Evolutionary conservation across 75 land plant genomes (phyloP), one percentile per base, ranked within the genome.

Genomic region (Sequoia sempervirens): DNA sequence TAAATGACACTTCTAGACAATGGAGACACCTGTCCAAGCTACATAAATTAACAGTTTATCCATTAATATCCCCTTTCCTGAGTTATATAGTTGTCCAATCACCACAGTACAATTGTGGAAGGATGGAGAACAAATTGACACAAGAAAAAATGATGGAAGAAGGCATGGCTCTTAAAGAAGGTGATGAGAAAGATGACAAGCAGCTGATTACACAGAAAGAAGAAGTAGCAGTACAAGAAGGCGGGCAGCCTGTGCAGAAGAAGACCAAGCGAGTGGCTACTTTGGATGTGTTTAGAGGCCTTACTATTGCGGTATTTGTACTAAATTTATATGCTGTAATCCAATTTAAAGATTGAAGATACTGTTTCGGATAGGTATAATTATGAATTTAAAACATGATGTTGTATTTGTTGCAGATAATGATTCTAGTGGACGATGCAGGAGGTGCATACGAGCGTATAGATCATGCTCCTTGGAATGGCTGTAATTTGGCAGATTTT

Each of bases 251-350:
- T 46, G 4, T 66, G 15, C 53, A 72, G 15, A 84, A 84, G 32
- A 89, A 83, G 69, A 91, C 83, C 34, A 89, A 87, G 85, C 82
- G 93, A 26, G 85, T 88, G 47, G 91, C 91, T 30, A 76, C 90
- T 20, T 80, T 92, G 81, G 93, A 92, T 83, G 92, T 88, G 23
- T 92, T 92, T 84, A 88, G 93, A 86, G 93, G 93, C 45, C 90
- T 92, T 28, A 92, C 93, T 15, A 84, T 92, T 30, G 93, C 87
- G 81, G 93, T 90, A 75, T 66, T 20, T 28, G 3, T 53, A 53
- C 15, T 53, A 53, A 53, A 53, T 53, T 53, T 13, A 53, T 13
- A 13, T 53, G 43, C 9, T 15, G 18, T 34, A 2, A 53, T 10
- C 17, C 84, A 30, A 40, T 1, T 58, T 36, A 56, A 23, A 14